These are phyloP conservation scores for Zygoascus bituminiphila DNA, from an alignment of 805 yeast genomes.

Conservation along the genomic window DNA sequence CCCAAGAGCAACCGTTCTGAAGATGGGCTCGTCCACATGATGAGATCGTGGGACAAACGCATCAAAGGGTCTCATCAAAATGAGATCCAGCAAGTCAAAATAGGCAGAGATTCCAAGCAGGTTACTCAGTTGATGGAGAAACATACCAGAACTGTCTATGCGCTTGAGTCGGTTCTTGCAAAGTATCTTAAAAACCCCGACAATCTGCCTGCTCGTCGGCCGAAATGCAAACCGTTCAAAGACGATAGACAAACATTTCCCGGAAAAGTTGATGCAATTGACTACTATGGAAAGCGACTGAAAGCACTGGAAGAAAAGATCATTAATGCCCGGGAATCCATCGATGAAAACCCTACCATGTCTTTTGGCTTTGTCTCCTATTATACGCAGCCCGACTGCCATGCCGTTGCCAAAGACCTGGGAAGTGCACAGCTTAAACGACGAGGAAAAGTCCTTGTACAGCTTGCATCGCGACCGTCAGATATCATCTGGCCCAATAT, in stretches of 20 bases:
- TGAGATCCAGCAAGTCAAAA: constrained; percentile 19
- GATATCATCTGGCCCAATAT: constrained; percentile 33
- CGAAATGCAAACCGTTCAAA: constrained; percentile 14
- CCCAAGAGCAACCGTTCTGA: constrained; percentile 21
- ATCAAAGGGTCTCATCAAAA: constrained; percentile 1
- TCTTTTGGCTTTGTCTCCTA: constrained; percentile 31
- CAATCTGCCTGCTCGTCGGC: constrained; percentile 20
- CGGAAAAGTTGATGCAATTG: constrained; percentile 23
- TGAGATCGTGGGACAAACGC: constrained; percentile 3
- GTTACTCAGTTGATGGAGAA: constrained; percentile 21
- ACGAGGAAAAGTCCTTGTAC: constrained; percentile 14
- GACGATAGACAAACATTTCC: constrained; percentile 12
- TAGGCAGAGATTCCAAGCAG: constrained; percentile 25
- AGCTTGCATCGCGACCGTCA: constrained; percentile 29
- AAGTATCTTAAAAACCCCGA: constrained; percentile 23
- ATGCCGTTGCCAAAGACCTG: constrained; percentile 18
- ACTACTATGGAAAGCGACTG: constrained; percentile 17
- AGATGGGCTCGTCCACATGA: constrained; percentile 19
- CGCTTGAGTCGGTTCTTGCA: constrained; percentile 24
- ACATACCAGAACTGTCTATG: constrained; percentile 19
- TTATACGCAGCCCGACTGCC: constrained; percentile 18
- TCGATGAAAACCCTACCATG: constrained; percentile 13
- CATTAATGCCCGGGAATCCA: constrained; percentile 17
- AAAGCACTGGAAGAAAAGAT: constrained; percentile 19
- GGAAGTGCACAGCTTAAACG: constrained; percentile 1